A percentile compares a stretch with the other conserved stretches of the same genome.
These are phyloP conservation scores for Blastobotrys capitulatus DNA, from an alignment of 1,139 yeast species.

Conservation along the genomic window DNA sequence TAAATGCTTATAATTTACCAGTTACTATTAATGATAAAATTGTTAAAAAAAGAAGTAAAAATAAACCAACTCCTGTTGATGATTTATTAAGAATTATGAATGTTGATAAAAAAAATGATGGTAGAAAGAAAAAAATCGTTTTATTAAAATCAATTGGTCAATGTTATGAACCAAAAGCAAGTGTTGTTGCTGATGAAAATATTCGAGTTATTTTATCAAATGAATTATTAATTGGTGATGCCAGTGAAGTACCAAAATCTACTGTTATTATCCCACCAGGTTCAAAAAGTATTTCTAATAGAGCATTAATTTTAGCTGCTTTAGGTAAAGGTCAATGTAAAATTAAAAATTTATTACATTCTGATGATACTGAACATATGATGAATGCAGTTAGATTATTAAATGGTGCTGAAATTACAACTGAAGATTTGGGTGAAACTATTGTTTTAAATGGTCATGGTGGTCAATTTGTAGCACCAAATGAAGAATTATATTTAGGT, in stretches of 20 bases:
- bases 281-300: conserved; percentile 90
- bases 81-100: conserved; percentile 77
- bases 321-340: conserved; percentile 80
- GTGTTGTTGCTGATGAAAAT: conserved; percentile 73
- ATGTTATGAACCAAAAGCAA: conserved; percentile 86
- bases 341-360: conserved; percentile 80
- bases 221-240: conserved; percentile 55
- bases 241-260: conserved; percentile 41
- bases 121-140: conserved; percentile 82
- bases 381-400: conserved; percentile 74
- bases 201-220: conserved; percentile 81
- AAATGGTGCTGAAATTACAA: conserved; percentile 73
- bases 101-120: conserved; percentile 94
- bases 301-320: conserved; percentile 91
- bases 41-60: conserved; percentile 61
- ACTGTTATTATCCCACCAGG: conserved; percentile 81
- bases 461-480: conserved; percentile 58
- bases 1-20: conserved; percentile 82
- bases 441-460: conserved; percentile 85
- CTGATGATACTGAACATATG: conserved; percentile 96
- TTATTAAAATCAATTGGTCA: conserved; percentile 78
- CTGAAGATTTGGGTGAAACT: conserved; percentile 82
- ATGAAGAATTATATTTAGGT: conserved; percentile 71
- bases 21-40: conserved; percentile 69
- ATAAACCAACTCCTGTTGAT: conserved; percentile 68